These are phyloP conservation scores for Neonectria coccinea DNA, from an alignment of 2,329 filamentous ascomycete genomes.

Conservation along the genomic window DNA sequence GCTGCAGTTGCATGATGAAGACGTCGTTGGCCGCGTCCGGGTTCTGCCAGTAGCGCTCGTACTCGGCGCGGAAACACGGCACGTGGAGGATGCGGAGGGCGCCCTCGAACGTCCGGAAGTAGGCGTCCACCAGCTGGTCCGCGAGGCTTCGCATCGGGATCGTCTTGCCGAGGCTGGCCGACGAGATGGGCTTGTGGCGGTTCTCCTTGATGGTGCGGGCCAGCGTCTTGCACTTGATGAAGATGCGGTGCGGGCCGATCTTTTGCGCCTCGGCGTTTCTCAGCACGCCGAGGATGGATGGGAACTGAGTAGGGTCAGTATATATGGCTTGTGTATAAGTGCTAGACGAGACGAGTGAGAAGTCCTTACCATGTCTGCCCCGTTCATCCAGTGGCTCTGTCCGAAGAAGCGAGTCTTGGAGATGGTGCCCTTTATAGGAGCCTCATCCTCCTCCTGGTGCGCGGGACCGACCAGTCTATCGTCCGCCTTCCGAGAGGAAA, in stretches of 20 bases:
- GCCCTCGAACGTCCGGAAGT: constrained; percentile 68
- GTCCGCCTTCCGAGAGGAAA: constrained; percentile 33
- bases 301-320: constrained; percentile 43
- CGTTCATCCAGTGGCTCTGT: constrained; percentile 65
- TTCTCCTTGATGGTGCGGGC: constrained; percentile 57
- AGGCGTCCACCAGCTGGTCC: constrained; percentile 64
- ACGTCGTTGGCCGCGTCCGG: constrained; percentile 53
- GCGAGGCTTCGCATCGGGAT: constrained; percentile 56
- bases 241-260: constrained; percentile 47
- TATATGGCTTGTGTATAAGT: not conserved
- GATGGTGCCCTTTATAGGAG: constrained; percentile 50
- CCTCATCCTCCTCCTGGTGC: constrained; percentile 19
- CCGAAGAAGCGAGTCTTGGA: constrained; percentile 60
- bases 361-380: constrained; percentile 54
- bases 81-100: constrained; percentile 68
- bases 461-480: constrained; percentile 24
- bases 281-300: constrained; percentile 44
- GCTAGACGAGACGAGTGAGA: not conserved
- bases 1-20: constrained; percentile 65
- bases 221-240: constrained; percentile 56
- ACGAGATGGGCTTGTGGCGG: constrained; percentile 51
- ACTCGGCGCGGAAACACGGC: constrained; percentile 67
- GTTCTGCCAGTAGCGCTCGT: constrained; percentile 62
- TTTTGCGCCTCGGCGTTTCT: constrained; percentile 44
- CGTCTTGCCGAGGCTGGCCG: constrained; percentile 53